phyloP scores from a whole-genome alignment of 352 stramenopile genomes.

The Thraustotheca clavata region DNA sequence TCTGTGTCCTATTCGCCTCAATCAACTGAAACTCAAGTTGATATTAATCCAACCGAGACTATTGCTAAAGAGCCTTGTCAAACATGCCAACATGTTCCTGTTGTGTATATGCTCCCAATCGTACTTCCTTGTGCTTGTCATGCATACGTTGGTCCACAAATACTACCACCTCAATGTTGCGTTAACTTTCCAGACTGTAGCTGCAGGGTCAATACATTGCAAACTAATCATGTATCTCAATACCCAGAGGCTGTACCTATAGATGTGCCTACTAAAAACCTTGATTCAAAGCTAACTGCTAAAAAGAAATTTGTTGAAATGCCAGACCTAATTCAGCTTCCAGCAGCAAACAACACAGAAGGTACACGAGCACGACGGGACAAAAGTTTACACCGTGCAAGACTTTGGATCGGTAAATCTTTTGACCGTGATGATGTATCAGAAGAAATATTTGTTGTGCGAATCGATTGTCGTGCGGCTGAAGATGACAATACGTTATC shows the following conservation, averaged over 20 bases:
- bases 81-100: not conserved
- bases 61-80: not conserved
- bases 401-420: constrained; percentile 70
- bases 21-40: no score
- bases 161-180: not conserved
- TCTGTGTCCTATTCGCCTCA: not conserved
- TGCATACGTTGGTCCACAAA: not conserved
- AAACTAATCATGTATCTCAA: not conserved
- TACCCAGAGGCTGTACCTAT: not conserved
- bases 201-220: not conserved
- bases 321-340: constrained; percentile 2
- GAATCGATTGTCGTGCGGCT: constrained; percentile 44
- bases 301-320: no score
- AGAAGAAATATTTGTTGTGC: constrained; percentile 63
- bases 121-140: not conserved
- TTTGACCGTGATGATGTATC: constrained; percentile 35
- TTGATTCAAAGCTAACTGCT: no score
- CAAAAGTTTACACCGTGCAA: constrained; percentile 40
- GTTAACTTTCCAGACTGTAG: not conserved
- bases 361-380: constrained; percentile 49
- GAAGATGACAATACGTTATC: not conserved
- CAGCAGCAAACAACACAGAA: not conserved
- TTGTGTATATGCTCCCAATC: not conserved
- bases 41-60: no score
- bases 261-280: not conserved